Base-by-base conservation (phyloP, 495 filamentous ascomycete genomes). In the Pseudoneurospora amorphoporcata region DNA sequence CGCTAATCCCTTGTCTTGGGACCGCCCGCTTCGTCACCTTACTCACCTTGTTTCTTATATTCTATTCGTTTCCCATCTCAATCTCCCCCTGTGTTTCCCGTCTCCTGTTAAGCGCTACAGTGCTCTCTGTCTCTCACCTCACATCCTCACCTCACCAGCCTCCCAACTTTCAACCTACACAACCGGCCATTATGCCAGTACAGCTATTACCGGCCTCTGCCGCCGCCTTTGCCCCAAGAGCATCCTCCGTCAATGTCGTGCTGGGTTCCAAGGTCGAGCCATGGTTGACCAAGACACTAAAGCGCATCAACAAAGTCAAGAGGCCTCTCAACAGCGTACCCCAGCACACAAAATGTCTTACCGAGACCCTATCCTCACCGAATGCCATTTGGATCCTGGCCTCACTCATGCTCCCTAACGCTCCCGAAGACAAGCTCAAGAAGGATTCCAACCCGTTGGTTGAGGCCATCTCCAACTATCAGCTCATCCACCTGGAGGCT, bases 241-340 rank as follows among this genome's bases (percentile, higher is more conserved):
- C 87, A 53, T 92, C 93, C 3, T 91, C 94, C n/a, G 94, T 95
- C 73, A 99, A 94, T 79, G 91, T 99, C 75, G 95, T 99, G 75
- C 86, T 99, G 76, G 93, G 91, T 77, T 91, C 90, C 77, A 97
- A 94, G 86, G 93, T 98, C 76, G 95, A 97, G 85, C 93, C 94
- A 71, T 99, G 96, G 95, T 87, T 99, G 82, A 99, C 95, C 7
- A 91, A 92, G 75, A 97, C 96, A 23, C 85, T 99, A 76, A 99
- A 99, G 86, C 90, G 95, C 80, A 94, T 97, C 83, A 98, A 98
- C 86, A 90, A 93, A 74, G 89, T 98, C 82, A 99, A 99, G 88
- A 91, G 96, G 77, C 95, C 95, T 76, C 85, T 99, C 80, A 99
- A 99, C 86, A 98, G 94, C 82, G 93, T 97, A 41, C 92, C 93